Evolutionary conservation across 805 yeast species (phyloP), one percentile per base, ranked within the genome.

Genomic region (Metschnikowia rubicola): DNA sequence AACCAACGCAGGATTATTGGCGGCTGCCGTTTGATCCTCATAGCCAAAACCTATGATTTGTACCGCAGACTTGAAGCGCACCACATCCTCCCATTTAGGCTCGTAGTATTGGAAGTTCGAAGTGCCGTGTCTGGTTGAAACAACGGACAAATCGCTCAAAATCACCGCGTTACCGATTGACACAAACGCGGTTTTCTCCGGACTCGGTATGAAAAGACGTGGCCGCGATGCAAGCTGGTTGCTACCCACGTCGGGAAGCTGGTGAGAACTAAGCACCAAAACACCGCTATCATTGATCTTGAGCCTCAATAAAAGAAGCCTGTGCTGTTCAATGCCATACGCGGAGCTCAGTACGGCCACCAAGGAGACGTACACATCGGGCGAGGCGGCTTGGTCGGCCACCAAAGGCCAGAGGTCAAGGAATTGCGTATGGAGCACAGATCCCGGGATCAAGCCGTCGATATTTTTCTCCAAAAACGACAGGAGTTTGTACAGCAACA

Each of bases 21-120:
- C 46, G 8, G 52, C 52, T 11, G 48, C 43, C 29, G 72, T 62
- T 39, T 61, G 50, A 50, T 70, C 63, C 58, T 82, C 86, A 50
- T 68, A 69, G 1, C 88, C 88, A 47, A 71, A 64, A 0, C 91
- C 90, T 32, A 84, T 66, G 15, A 88, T 68, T 0, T 71, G 61
- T 5, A 83, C 73, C 13, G 74, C 71, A 1, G 72, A 50, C 50
- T 79, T 80, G 53, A 91, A 77, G 6, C 74, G 67, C 10, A 91
- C 71, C 10, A 80, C 70, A 61, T 92, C 97, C 63, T 90, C 96
- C 96, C 96, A 91, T 56, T 83, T 76, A 3, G 79, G 74, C 41
- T 60, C 63, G 49, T 69, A 63, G 52, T 66, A 70, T 38, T 56
- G 59, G 21, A 53, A 47, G 19, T 53, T 53, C 2, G 64, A 43